Evolutionary conservation across 2,329 filamentous ascomycete species (phyloP).

Genomic region (Calcarisporium arbuscula): DNA sequence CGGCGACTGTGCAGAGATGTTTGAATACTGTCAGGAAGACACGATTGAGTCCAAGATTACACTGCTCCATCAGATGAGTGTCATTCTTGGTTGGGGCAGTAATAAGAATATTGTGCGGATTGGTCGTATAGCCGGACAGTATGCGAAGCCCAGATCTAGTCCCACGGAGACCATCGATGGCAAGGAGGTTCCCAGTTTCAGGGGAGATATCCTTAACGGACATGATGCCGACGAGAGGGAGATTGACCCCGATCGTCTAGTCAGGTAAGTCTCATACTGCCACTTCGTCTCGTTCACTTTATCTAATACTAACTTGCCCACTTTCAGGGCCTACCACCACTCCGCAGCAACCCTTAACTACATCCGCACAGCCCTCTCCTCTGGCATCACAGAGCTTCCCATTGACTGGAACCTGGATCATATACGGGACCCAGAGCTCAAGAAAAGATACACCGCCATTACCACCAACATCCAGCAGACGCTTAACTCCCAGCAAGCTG

Average conservation of each 20-base stretch:
- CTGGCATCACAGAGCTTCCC: slow-evolving; percentile 88
- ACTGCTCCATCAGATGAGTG: slow-evolving; percentile 90
- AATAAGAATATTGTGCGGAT: slow-evolving; percentile 83
- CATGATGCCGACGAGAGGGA: slow-evolving; percentile 68
- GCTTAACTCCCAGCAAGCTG: slow-evolving; percentile 90
- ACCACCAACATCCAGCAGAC: slow-evolving; percentile 85
- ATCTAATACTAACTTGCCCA: not conserved
- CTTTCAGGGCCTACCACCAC: slow-evolving; percentile 77
- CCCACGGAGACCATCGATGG: slow-evolving; percentile 79
- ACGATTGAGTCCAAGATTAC: slow-evolving; percentile 97
- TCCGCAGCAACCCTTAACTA: slow-evolving; percentile 94
- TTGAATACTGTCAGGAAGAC: slow-evolving; percentile 86
- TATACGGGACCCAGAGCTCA: slow-evolving; percentile 75
- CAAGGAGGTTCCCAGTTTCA: slow-evolving; percentile 78
- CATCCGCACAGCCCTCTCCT: slow-evolving; percentile 73
- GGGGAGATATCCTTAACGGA: slow-evolving; percentile 93
- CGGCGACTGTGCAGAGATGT: slow-evolving; percentile 94
- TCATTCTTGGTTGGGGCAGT: slow-evolving; percentile 87
- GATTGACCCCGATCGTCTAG: slow-evolving; percentile 76
- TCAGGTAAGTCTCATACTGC: slow-evolving; percentile 49
- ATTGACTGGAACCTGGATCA: slow-evolving; percentile 94
- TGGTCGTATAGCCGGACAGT: slow-evolving; percentile 94
- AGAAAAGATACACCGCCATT: slow-evolving; percentile 78
- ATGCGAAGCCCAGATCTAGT: slow-evolving; percentile 89
- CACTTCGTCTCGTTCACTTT: slow-evolving; percentile 3